Conservation (phyloP, 257 asterid species). For the Ajuga chamaepitys region DNA sequence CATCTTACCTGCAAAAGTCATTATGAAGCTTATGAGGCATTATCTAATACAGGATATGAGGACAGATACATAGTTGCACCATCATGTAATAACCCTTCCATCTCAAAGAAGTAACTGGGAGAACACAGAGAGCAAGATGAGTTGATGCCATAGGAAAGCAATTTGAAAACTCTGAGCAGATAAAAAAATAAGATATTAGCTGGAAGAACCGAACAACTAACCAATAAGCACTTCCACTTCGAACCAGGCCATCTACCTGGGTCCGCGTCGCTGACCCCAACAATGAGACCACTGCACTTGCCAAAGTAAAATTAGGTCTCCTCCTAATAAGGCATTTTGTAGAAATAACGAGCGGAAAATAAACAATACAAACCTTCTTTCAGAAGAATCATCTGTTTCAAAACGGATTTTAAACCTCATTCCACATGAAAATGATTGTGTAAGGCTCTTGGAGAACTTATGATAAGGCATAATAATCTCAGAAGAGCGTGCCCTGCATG, state of each 20-base stretch:
- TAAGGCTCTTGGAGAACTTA: conserved; percentile 72
- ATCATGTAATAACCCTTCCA: neutral
- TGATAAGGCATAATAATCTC: conserved; percentile 66
- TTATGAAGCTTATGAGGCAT: neutral
- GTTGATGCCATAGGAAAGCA: neutral
- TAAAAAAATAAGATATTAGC: neutral
- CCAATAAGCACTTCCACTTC: conserved; percentile 92
- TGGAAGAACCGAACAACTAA: conserved; percentile 18
- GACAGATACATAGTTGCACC: neutral
- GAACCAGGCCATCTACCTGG: conserved; percentile 93
- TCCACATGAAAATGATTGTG: conserved; percentile 65
- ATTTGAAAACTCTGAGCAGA: neutral
- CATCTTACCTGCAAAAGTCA: conserved; percentile 71
- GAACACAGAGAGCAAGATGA: neutral
- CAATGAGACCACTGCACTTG: conserved; percentile 75
- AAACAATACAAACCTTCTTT: conserved; percentile 61
- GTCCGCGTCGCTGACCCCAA: conserved; percentile 71
- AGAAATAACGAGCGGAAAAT: neutral
- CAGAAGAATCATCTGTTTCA: conserved; percentile 89
- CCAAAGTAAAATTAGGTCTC: conserved; percentile 14
- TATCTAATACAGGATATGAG: neutral
- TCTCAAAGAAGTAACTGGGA: neutral
- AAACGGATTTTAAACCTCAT: conserved; percentile 76
- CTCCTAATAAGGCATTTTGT: neutral
- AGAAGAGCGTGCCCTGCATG: conserved; percentile 69